Evolutionary conservation across 176 grass and related monocot species (phyloP), one percentile per base, ranked within the genome.

Genomic region (Rhipidocladum racemiflorum): DNA sequence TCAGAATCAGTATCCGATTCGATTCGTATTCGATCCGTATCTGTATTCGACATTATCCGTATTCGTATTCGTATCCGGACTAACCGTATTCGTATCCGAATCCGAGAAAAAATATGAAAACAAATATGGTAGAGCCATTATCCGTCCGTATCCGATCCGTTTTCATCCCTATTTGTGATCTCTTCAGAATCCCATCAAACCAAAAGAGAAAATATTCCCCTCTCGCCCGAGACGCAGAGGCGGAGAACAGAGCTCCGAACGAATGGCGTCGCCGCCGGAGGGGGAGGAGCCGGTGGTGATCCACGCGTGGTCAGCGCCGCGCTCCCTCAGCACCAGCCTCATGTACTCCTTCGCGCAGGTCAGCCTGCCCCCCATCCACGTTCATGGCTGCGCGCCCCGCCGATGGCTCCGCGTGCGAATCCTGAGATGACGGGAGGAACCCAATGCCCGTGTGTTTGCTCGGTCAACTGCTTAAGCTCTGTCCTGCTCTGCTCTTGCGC

Each of bases 311-410:
- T 97, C 95, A 71, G 86, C 90, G 45, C 95, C 95, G 29, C 79
- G 95, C 85, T 98, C 95, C 42, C 92, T 93, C 86, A 98, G 95
- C 86, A 98, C 92, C 90, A 94, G 95, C 78, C 90, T 98, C 88
- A 98, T 98, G 95, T 98, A 98, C 86, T 98, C 95, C 75, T 98
- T 98, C 71, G 91, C 95, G 15, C 88, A 98, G 90, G 92, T 98
- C 17, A 16, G 35, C 25, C 78, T 65, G 13, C 4, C 17, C n/a
- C 34, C 57, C 23, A 45, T 10, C 34, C 43, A 10, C 50, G 36
- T 32, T 36, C 64, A 23, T 0, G 18, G 9, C 50, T 17, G 36
- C 36, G 23, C 38, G 14, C 46, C 28, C 46, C 65, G 34, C 9
- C 9, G 29, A 73, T 54, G 36, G 32, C 51, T 25, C 53, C 54